Percentiles rank a stretch among this genome's conserved stretches.
These are phyloP conservation scores for Immersiella caudata DNA, from an alignment of 495 filamentous ascomycete species.

Conservation along the genomic window DNA sequence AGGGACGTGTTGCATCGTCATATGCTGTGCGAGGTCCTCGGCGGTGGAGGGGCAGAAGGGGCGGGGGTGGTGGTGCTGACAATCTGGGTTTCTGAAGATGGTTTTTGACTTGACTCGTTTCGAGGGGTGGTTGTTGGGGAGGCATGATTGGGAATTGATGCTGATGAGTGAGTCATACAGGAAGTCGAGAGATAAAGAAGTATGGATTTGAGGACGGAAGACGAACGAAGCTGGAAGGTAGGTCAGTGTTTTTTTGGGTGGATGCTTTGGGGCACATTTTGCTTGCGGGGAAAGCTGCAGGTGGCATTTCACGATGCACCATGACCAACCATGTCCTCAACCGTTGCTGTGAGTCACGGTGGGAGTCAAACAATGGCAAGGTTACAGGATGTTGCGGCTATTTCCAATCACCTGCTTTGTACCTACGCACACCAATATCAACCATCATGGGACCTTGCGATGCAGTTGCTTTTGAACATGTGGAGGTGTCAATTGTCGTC, in stretches of 20 bases:
- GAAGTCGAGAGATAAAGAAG: background rate
- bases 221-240: background rate
- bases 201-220: no score
- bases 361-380: background rate
- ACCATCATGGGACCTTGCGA: background rate
- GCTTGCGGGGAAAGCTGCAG: background rate
- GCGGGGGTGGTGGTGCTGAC: conserved; percentile 51
- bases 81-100: conserved; percentile 51
- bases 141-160: background rate
- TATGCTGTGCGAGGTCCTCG: conserved; percentile 45
- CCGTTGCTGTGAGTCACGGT: background rate
- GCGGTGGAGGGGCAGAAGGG: conserved; percentile 23
- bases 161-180: background rate
- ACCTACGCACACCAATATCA: background rate
- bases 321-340: background rate
- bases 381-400: background rate
- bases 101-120: conserved; percentile 16
- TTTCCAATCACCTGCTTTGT: background rate
- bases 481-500: background rate
- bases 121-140: no score
- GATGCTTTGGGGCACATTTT: background rate
- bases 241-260: background rate
- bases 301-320: background rate
- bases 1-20: conserved; percentile 49
- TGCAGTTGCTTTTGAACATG: background rate